Evolutionary conservation across 305 asterid genomes (phyloP), one percentile per base, ranked within the genome.

Genomic region (Striga hermonthica): DNA sequence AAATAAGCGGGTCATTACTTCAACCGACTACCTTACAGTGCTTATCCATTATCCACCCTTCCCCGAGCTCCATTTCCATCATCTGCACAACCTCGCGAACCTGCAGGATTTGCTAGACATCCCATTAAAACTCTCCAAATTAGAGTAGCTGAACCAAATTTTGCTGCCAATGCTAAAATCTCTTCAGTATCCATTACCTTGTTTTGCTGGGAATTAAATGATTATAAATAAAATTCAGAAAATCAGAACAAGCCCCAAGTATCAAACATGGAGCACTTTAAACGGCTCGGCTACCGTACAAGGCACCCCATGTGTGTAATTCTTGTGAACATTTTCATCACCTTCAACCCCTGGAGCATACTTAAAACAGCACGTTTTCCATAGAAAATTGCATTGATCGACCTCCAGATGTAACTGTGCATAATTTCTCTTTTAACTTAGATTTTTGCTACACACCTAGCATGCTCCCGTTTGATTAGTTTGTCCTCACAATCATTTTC

Each of bases 61-160:
- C 86, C 37, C 95, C 93, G 75, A 89, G 90, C 66, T 86, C 93
- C 75, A 72, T 82, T 70, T 80, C 96, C 90, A 85, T 82, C 79
- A 86, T 69, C 28, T 78, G 73, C 52, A 88, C 80, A 78, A 82
- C 84, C 31, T 83, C 86, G 61, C 69, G 79, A 72, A 88, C 85
- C 91, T 88, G 80, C 57, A 60, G 57, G 45, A n/a, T 50, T 7
- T 10, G 4, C 2, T 68, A 3, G 53, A 55, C 52, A 50, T 3
- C 52, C 52, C 43, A 58, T 34, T 59, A 67, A 71, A 61, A 6
- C n/a, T 12, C 64, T 37, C 48, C 16, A 48, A 67, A 41, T 44
- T n/a, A 41, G 52, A 67, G 56, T 60, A 61, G 71, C 43, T 16
- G 47, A 68, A 62, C 38, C 22, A 59, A 39, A 55, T 54, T 54